Base-by-base conservation (phyloP, 1,284 basidiomycete genomes). In the Rhizoctonia solani region DNA sequence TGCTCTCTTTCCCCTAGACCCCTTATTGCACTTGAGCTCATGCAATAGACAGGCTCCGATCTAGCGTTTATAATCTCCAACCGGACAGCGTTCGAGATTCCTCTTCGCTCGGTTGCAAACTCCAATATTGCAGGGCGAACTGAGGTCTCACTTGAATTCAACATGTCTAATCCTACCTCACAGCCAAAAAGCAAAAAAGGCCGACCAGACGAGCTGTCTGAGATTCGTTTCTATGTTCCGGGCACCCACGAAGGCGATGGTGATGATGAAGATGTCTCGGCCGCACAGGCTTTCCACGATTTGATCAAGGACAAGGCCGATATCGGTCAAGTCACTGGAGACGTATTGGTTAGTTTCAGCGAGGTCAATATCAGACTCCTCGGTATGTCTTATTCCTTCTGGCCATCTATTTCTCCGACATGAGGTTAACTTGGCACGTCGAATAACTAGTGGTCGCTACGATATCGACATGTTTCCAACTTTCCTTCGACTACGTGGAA, bases 391-490 rank as follows among this genome's bases (percentile, higher is more conserved):
- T 71, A 59, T 41, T 56, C 53, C 16, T 71, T 27, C 25, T 68
- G 14, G 32, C n/a, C n/a, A 13, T 29, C n/a, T n/a, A 27, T n/a
- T 49, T 39, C 8, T 27, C 29, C 29, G 37, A 3, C 16, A 14
- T 41, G 30, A 23, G 21, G 4, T 39, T 50, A 29, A 25, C 25
- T 66, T n/a, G 30, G 21, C 32, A 16, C 4, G n/a, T n/a, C n/a
- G n/a, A n/a, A n/a, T n/a, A n/a, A n/a, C n/a, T n/a, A 81, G 95
- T 82, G 96, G 96, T 67, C 89, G 95, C 68, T 98, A 96, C 78
- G 95, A 98, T 73, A 89, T 99, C 77, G 97, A 99, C 79, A 95
- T 99, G 88, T 98, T 94, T 82, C 87, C 88, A 44, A 91, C 93
- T 53, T 98, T 96, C 79, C 78, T 99, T 74, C 89, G 97, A 46